These are phyloP conservation scores for Komagataella pseudopastoris DNA, from an alignment of 805 yeast species.

Conservation along the genomic window DNA sequence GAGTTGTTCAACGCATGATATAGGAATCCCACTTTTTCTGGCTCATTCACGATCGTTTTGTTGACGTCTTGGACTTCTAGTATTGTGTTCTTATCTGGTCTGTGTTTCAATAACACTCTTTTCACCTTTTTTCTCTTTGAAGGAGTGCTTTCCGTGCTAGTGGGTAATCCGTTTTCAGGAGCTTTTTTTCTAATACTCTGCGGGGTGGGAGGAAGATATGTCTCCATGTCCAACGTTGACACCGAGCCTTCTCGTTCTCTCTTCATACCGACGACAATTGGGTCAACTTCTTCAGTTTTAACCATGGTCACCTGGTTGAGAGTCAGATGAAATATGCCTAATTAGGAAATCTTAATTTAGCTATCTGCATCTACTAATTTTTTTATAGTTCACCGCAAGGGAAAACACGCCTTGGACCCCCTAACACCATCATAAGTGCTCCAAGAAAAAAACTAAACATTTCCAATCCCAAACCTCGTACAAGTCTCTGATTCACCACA, in stretches of 20 bases:
- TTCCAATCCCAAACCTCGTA: neutral
- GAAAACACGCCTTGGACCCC: neutral
- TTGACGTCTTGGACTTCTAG: conserved; percentile 21
- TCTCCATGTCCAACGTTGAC: neutral
- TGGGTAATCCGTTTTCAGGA: neutral
- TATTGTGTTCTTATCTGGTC: conserved; percentile 33
- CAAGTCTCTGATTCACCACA: neutral
- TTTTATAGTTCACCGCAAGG: neutral
- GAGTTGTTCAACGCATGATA: conserved; percentile 41
- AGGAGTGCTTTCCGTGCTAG: neutral
- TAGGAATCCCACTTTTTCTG: conserved; percentile 32
- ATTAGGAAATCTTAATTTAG: neutral
- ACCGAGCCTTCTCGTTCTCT: neutral
- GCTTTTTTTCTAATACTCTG: neutral
- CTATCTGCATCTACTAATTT: neutral
- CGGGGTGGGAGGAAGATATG: neutral
- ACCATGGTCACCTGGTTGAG: neutral
- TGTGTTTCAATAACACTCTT: conserved; percentile 30
- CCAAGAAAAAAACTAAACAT: neutral
- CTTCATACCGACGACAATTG: neutral
- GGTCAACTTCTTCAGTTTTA: neutral
- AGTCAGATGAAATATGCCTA: neutral
- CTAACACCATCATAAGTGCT: neutral
- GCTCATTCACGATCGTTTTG: conserved; percentile 6
- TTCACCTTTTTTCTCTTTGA: conserved; percentile 9